Conservation (phyloP, 352 stramenopile species). For the Halophytophthora polymorphica region DNA sequence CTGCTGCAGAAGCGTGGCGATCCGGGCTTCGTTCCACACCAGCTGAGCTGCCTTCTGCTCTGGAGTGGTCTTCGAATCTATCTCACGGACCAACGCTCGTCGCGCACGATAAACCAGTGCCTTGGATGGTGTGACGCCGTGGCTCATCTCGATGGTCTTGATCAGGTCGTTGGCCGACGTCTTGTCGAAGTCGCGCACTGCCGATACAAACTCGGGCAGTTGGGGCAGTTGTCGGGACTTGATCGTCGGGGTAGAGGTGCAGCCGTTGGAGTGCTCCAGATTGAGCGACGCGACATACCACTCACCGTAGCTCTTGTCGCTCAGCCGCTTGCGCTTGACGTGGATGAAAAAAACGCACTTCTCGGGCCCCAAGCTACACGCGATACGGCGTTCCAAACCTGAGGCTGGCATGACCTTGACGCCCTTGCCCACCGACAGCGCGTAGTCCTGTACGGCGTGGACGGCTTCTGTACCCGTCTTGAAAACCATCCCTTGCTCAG, state of each 20-base stretch:
- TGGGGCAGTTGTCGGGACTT: conserved; percentile 24
- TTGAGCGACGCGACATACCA: conserved; percentile 32
- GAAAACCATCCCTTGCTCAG: conserved; percentile 22
- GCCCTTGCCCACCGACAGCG: conserved; percentile 19
- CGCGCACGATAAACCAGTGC: conserved; percentile 29
- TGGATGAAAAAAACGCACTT: conserved; percentile 30
- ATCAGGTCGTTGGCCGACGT: conserved; percentile 17
- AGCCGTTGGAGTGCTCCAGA: conserved; percentile 20
- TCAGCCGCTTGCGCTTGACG: conserved; percentile 28
- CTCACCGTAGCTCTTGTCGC: conserved; percentile 23
- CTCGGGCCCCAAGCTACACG: conserved; percentile 14
- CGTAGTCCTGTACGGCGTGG: conserved; percentile 32
- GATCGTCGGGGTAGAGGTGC: conserved; percentile 13
- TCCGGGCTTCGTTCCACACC: conserved; percentile 16
- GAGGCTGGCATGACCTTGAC: conserved; percentile 23
- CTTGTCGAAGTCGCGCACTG: conserved; percentile 15
- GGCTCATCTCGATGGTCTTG: conserved; percentile 11
- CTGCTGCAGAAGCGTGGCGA: conserved; percentile 22
- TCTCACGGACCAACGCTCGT: background rate
- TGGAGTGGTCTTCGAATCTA: no score
- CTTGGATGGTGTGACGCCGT: conserved; percentile 22
- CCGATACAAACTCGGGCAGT: conserved; percentile 16
- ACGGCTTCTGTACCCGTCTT: conserved; percentile 18
- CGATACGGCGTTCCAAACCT: conserved; percentile 23
- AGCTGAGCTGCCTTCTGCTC: background rate